Evolutionary conservation across 1,139 yeast species (phyloP).

Genomic region (Kluyveromyces sp.): DNA sequence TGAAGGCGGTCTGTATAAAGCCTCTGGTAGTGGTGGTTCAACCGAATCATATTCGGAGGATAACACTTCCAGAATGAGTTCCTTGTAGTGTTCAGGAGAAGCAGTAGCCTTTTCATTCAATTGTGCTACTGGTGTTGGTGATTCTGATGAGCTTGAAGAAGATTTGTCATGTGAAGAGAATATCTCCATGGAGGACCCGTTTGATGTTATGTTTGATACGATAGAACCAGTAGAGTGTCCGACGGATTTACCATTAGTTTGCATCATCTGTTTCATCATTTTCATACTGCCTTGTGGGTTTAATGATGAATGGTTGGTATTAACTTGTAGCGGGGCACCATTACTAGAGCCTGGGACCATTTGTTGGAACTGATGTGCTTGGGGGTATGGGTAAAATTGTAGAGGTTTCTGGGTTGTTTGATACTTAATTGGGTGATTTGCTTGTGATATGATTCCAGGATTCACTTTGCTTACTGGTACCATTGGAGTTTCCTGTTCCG

Average conservation of each 20-base stretch:
- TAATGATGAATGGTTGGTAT: constrained; percentile 8
- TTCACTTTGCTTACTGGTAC: constrained; percentile 5
- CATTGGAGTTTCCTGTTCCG: constrained; percentile 6
- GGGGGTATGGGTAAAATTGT: constrained; percentile 28
- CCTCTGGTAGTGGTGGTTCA: constrained; percentile 53
- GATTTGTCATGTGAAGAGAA: constrained; percentile 33
- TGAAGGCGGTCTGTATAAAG: constrained; percentile 63
- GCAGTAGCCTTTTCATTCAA: constrained; percentile 1
- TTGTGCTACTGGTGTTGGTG: constrained; percentile 17
- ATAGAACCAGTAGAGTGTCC: constrained; percentile 15
- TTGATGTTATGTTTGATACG: constrained; percentile 31
- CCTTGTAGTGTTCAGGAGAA: constrained; percentile 22
- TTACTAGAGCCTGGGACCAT: constrained; percentile 6
- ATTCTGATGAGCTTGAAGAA: constrained; percentile 35
- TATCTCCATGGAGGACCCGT: constrained; percentile 15
- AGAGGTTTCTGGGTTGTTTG: constrained; percentile 28
- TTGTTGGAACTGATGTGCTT: constrained; percentile 7
- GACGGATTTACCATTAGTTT: constrained; percentile 8
- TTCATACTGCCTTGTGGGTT: constrained; percentile 17
- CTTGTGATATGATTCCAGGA: constrained; percentile 13
- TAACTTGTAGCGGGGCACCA: background rate
- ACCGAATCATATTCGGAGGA: constrained; percentile 64
- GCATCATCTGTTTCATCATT: constrained; percentile 15
- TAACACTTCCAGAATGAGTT: constrained; percentile 24
- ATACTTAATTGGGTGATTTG: constrained; percentile 3